Conservation (phyloP, 768 basidiomycete genomes). For the Tylopilus sp. region DNA sequence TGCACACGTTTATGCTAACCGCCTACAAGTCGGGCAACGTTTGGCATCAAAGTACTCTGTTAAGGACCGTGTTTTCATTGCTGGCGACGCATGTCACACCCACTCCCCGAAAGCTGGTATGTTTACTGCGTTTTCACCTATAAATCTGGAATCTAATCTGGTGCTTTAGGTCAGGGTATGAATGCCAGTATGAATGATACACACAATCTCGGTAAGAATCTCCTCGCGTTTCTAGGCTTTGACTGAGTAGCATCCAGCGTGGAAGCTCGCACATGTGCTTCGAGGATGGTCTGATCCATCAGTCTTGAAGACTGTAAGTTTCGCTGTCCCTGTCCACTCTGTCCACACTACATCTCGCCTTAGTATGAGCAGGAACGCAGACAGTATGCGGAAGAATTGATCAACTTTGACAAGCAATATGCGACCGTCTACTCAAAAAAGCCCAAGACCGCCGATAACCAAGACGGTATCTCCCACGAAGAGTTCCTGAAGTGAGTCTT, state of each 20-base stretch:
- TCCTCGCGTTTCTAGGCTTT: neutral
- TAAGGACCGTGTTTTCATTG: conserved; percentile 67
- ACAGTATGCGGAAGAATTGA: neutral
- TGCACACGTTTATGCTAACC: neutral
- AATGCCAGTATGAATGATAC: conserved; percentile 76
- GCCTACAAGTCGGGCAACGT: conserved; percentile 62
- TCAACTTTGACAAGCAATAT: neutral
- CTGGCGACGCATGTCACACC: conserved; percentile 72
- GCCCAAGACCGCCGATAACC: neutral
- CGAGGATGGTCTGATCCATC: neutral
- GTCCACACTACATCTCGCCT: too few relatives aligned
- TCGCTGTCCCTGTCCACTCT: neutral
- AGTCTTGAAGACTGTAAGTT: neutral
- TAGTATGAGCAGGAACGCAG: neutral
- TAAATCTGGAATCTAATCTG: neutral
- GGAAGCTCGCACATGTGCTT: neutral
- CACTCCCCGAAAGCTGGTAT: conserved; percentile 64
- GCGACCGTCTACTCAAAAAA: neutral
- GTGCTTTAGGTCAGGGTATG: conserved; percentile 61
- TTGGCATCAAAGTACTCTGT: conserved; percentile 62
- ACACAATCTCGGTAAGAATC: conserved; percentile 49
- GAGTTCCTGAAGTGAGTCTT: neutral
- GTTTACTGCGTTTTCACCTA: neutral
- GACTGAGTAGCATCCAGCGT: neutral
- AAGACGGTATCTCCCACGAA: neutral